Conservation (phyloP, 352 stramenopile genomes). For the Halophytophthora polymorphica region DNA sequence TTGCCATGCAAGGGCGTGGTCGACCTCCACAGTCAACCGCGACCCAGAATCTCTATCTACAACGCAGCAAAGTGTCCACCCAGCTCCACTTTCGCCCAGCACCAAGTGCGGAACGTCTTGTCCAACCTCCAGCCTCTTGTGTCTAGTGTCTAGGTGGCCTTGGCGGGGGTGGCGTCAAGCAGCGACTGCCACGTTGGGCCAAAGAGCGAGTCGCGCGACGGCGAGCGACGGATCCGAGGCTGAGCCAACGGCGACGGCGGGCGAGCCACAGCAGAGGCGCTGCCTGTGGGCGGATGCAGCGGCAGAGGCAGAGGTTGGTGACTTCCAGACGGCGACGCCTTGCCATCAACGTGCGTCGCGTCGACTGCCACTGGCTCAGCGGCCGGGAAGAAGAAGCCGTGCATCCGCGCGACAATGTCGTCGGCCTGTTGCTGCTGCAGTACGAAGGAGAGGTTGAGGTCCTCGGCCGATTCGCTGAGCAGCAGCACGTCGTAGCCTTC, state of each 20-base stretch:
- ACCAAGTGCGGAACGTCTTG: not conserved
- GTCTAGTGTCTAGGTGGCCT: slow-evolving; percentile 19
- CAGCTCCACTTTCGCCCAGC: slow-evolving; percentile 12
- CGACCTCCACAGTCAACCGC: slow-evolving; percentile 7
- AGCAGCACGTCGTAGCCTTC: slow-evolving; percentile 84
- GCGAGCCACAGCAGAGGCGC: slow-evolving; percentile 4
- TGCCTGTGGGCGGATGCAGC: slow-evolving; percentile 7
- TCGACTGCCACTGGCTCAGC: slow-evolving; percentile 13
- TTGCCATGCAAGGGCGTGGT: slow-evolving; percentile 17
- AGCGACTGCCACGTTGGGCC: slow-evolving; percentile 72
- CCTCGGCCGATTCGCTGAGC: slow-evolving; percentile 83
- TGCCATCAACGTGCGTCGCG: slow-evolving; percentile 1
- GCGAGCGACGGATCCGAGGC: slow-evolving; percentile 51
- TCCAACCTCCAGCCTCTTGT: slow-evolving; percentile 2
- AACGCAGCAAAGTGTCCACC: slow-evolving; percentile 24
- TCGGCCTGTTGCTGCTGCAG: slow-evolving; percentile 78
- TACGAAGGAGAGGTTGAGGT: slow-evolving; percentile 90
- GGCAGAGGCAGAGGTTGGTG: slow-evolving; percentile 15
- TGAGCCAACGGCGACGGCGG: slow-evolving; percentile 16
- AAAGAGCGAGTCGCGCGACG: slow-evolving; percentile 66
- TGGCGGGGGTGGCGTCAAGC: slow-evolving; percentile 22
- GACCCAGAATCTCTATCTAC: slow-evolving; percentile 23
- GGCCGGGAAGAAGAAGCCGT: slow-evolving; percentile 67
- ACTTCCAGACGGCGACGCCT: slow-evolving; percentile 10
- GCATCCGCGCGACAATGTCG: slow-evolving; percentile 77